These are phyloP conservation scores for Daldinia caldariorum DNA, from an alignment of 495 filamentous ascomycete species.

Conservation along the genomic window DNA sequence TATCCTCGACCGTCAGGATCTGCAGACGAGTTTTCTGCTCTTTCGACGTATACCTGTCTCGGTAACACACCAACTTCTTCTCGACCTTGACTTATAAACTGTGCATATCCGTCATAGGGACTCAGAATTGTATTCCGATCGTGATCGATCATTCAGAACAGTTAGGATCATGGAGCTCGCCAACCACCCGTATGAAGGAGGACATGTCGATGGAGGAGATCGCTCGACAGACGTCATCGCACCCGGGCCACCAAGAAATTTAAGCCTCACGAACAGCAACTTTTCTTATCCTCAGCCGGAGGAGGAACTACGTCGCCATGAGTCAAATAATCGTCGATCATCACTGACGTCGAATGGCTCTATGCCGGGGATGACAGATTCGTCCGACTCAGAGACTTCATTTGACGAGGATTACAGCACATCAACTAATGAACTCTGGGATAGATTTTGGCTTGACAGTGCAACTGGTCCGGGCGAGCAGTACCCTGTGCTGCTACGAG, in stretches of 20 bases:
- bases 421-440: constrained; percentile 45
- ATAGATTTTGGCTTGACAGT: constrained; percentile 46
- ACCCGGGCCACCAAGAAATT: constrained; percentile 26
- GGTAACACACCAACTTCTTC: constrained; percentile 27
- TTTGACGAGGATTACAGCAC: constrained; percentile 47
- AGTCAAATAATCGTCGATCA: constrained; percentile 41
- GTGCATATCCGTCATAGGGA: constrained; percentile 39
- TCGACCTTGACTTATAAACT: constrained; percentile 44
- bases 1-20: constrained; percentile 39
- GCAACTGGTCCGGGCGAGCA: constrained; percentile 27
- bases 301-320: constrained; percentile 36
- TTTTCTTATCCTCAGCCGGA: constrained; percentile 44
- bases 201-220: constrained; percentile 5
- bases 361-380: constrained; percentile 46
- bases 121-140: constrained; percentile 26
- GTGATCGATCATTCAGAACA: constrained; percentile 28
- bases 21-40: constrained; percentile 28
- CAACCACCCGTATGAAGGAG: constrained; percentile 33
- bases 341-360: constrained; percentile 43
- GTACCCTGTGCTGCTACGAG: constrained; percentile 34
- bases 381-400: constrained; percentile 47
- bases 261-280: constrained; percentile 41
- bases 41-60: constrained; percentile 28
- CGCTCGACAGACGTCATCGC: constrained; percentile 16
- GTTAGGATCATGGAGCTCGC: constrained; percentile 41